Evolutionary conservation across 75 land plant species (phyloP), one percentile per base, ranked within the genome.

Genomic region (Sequoiadendron giganteum): DNA sequence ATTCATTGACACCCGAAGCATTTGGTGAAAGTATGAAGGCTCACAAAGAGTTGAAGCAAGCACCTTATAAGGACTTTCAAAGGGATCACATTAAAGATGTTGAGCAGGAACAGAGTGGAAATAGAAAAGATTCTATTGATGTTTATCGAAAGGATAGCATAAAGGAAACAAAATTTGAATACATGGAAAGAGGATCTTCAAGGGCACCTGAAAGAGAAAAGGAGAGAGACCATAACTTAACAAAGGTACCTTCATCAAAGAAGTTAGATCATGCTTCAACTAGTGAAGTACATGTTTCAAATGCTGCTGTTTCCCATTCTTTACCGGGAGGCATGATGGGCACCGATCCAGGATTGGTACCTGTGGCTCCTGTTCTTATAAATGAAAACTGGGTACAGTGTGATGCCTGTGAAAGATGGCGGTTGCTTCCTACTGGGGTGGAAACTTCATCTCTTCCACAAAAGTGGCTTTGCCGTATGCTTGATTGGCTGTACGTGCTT

Each of bases 401-500:
- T 91, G 99, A 96, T 78, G 86, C 86, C 56, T 98, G 99, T 89
- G 88, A 95, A 70, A 88, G 90, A 82, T 98, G 99, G 99, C 97
- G 99, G 18, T 93, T 98, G 61, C 89, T 95, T 49, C 97, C 97
- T 86, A 89, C 89, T 87, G 87, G 86, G 4, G 30, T 89, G 28
- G 89, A 90, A 68, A 86, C 97, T 88, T 72, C 72, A 5, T 2
- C 73, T 21, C 92, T 94, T 28, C 94, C 99, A 14, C 89, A 94
- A 82, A 95, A 90, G 89, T 98, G 99, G 99, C 86, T 83, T 10
- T 98, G 99, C 82, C 92, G 90, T 88, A 95, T 97, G 97, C 93
- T 92, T 80, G 38, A 79, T 87, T 98, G 99, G 99, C 95, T 98
- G 99, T 98, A 94, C 94, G 99, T 97, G 89, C n/a, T 38, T 84